A percentile compares a stretch with the other conserved stretches of the same genome.
phyloP scores from a whole-genome alignment of 306 rosid species.

The Pyrus communis region DNA sequence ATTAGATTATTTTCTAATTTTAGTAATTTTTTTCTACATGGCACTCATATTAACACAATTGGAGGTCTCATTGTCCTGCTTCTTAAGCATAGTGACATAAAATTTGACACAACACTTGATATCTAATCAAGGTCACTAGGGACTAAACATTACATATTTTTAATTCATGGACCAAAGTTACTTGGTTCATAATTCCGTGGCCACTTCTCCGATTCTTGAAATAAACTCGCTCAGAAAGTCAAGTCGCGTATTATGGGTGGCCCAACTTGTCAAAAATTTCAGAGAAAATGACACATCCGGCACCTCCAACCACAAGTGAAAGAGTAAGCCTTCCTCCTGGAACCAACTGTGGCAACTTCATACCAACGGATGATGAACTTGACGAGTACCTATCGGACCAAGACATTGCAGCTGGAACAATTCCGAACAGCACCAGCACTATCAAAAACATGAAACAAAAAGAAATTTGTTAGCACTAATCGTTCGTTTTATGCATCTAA shows the following conservation, averaged over 20 bases:
- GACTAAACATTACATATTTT: too few species aligned
- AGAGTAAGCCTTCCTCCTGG: constrained; percentile 79
- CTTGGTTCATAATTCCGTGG: too few species aligned
- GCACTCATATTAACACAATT: too few species aligned
- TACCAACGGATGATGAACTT: constrained; percentile 26
- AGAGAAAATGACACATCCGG: constrained; percentile 55
- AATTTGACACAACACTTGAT: too few species aligned
- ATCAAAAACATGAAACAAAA: constrained; percentile 2
- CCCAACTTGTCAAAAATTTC: constrained; percentile 49
- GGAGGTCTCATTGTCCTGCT: too few species aligned
- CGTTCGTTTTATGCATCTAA: background rate
- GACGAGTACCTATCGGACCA: constrained; percentile 73
- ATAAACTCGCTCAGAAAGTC: too few species aligned
- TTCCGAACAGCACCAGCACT: constrained; percentile 73
- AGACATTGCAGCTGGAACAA: constrained; percentile 73
- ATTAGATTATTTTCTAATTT: too few species aligned
- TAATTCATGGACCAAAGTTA: too few species aligned
- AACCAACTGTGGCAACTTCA: constrained; percentile 53
- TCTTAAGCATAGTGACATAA: too few species aligned
- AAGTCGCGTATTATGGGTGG: constrained; percentile 19
- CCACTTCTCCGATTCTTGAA: too few species aligned
- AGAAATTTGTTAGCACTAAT: background rate
- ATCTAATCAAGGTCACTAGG: too few species aligned
- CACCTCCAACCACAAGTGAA: constrained; percentile 51
- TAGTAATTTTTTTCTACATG: too few species aligned